These are phyloP conservation scores for Pestalotiopsis sp. DNA, from an alignment of 2,329 filamentous ascomycete genomes.

Conservation along the genomic window DNA sequence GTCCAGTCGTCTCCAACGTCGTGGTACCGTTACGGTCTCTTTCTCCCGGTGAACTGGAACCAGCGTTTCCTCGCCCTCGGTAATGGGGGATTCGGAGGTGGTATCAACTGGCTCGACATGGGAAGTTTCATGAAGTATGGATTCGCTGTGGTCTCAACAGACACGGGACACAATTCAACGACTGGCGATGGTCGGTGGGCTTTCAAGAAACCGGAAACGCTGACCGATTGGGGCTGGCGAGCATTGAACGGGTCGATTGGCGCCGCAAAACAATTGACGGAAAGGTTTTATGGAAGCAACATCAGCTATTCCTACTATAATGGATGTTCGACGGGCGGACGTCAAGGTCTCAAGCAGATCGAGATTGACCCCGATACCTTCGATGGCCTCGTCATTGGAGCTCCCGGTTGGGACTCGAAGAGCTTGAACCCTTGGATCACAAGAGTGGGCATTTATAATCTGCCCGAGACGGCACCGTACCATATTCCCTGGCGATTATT, in stretches of 20 bases:
- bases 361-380: conserved; percentile 58
- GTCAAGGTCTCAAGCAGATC: conserved; percentile 57
- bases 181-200: conserved; percentile 38
- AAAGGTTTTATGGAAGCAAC: conserved; percentile 47
- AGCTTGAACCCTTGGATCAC: conserved; percentile 47
- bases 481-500: conserved; percentile 52
- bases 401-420: conserved; percentile 52
- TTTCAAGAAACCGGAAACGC: conserved; percentile 34
- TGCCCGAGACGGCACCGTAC: conserved; percentile 44
- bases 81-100: conserved; percentile 40
- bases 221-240: conserved; percentile 40
- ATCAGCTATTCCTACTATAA: conserved; percentile 54
- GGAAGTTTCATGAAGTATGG: conserved; percentile 36
- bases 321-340: conserved; percentile 61
- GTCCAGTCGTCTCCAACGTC: conserved; percentile 34
- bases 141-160: conserved; percentile 43
- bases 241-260: conserved; percentile 51
- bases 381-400: conserved; percentile 56
- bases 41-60: conserved; percentile 41
- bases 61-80: conserved; percentile 37
- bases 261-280: conserved; percentile 47
- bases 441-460: conserved; percentile 48
- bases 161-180: conserved; percentile 44
- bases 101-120: conserved; percentile 38
- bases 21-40: conserved; percentile 39